Base-by-base conservation (phyloP, 129 eudicot species). In the Flaveria sonorensis region DNA sequence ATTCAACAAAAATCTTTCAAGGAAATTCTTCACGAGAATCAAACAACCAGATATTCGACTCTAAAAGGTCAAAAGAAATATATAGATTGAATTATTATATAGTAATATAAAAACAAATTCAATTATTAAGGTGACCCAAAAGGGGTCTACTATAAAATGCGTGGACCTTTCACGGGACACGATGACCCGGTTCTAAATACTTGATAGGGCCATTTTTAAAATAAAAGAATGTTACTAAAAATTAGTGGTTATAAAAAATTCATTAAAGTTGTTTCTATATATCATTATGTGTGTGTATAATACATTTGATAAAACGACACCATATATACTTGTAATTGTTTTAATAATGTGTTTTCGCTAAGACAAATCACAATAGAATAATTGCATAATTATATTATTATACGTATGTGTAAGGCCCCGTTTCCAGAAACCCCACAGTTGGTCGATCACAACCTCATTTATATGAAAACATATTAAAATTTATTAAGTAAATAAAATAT, bases 101-200 rank as follows among this genome's bases (percentile, higher is more conserved):
- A 53, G 2, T 47, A 16, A 70, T 32, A 70, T 19, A 47, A 61
- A 77, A 57, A 68, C 60, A 68, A 69, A 68, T 4, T 26, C 11
- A 23, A 14, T 40, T 39, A 68, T 21, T 69, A 78, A 23, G 36
- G 32, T 70, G 70, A 48, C 76, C 76, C 70, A 21, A 36, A 15
- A 40, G 19, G 70, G 79, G 39, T 42, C 42, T 65, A 10, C 64
- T 51, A n/a, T 65, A 43, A 59, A 57, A 47, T 43, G 74, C 51
- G 57, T 23, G 68, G 52, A 68, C 53, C 48, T 75, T 75, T 68
- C 28, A 62, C 62, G 84, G 15, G 74, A 75, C 84, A 81, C 16
- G 48, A 32, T 69, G 81, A 75, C 72, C 81, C 76, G 15, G 11
- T 56, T 60, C 18, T 14, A 40, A 48, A 60, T 69, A 57, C 77